Percentiles rank a stretch among this genome's conserved stretches.
Evolutionary conservation across 78 protist genomes (phyloP).

Genomic region (Dictyostelium brefeldianum): DNA sequence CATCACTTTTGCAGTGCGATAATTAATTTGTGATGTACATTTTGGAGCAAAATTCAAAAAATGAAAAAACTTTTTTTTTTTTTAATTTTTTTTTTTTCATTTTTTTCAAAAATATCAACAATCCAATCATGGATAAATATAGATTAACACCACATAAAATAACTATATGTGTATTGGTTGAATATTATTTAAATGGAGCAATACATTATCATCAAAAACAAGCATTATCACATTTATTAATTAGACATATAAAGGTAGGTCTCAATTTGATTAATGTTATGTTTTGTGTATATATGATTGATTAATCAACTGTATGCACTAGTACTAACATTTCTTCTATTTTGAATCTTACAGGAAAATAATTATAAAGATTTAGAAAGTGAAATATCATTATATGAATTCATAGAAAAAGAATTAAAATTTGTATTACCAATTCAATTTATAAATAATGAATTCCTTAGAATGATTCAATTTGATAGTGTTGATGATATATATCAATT

Average conservation of each 20-base stretch:
- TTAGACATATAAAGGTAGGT: conserved; percentile 50
- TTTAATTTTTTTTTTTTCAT: too few relatives aligned
- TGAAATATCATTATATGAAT: conserved; percentile 17
- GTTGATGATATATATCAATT: conserved; percentile 55
- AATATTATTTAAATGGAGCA: conserved; percentile 41
- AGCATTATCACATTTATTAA: conserved; percentile 40
- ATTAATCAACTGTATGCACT: too few relatives aligned
- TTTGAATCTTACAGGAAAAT: conserved; percentile 41
- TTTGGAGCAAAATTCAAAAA: too few relatives aligned
- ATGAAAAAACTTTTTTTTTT: too few relatives aligned
- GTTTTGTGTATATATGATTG: too few relatives aligned
- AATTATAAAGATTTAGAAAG: neutral
- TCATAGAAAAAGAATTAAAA: conserved; percentile 24
- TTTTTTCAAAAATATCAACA: too few relatives aligned
- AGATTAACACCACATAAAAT: conserved; percentile 76
- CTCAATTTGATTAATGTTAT: too few relatives aligned
- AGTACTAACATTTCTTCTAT: too few relatives aligned
- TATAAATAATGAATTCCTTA: conserved; percentile 38
- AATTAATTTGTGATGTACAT: too few relatives aligned
- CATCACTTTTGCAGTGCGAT: too few relatives aligned
- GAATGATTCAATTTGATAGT: conserved; percentile 50
- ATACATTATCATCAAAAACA: conserved; percentile 26
- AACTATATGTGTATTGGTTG: conserved; percentile 42
- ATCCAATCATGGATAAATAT: conserved; percentile 37
- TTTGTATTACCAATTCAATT: conserved; percentile 8